Percentiles rank a stretch among this genome's conserved stretches.
Conservation (phyloP, 805 yeast genomes). For the Debaryomyces hansenii region DNA sequence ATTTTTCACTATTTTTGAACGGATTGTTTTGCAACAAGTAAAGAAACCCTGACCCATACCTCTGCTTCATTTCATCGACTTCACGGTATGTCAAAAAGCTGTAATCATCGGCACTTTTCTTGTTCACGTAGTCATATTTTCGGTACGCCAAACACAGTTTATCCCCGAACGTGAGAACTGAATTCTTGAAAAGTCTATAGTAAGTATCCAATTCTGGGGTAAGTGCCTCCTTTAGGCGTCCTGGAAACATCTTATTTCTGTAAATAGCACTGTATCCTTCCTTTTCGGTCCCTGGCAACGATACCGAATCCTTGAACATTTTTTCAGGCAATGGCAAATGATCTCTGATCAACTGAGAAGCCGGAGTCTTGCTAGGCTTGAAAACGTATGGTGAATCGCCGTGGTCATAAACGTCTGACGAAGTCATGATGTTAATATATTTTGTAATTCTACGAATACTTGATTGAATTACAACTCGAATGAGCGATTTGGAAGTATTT, state of each 20-base stretch:
- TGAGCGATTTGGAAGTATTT: too few relatives aligned
- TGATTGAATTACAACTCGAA: too few relatives aligned
- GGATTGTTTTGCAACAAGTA: constrained; percentile 23
- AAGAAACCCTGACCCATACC: constrained; percentile 43
- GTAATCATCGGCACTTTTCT: constrained; percentile 7
- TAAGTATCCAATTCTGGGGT: constrained; percentile 23
- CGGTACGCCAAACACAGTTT: constrained; percentile 25
- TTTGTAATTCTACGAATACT: too few relatives aligned
- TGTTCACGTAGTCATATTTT: constrained; percentile 17
- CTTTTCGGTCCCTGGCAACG: constrained; percentile 21
- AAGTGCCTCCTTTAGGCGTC: constrained; percentile 10
- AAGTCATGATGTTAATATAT: too few relatives aligned
- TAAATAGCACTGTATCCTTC: constrained; percentile 32
- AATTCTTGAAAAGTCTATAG: constrained; percentile 18
- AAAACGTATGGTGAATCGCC: constrained; percentile 1
- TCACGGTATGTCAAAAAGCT: constrained; percentile 22
- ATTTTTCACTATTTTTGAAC: constrained; percentile 10
- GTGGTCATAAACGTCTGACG: neutral
- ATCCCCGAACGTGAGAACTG: constrained; percentile 14
- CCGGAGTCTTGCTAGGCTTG: neutral
- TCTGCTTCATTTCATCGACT: constrained; percentile 28
- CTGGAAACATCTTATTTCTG: constrained; percentile 26
- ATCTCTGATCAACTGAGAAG: neutral
- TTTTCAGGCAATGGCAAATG: constrained; percentile 21
- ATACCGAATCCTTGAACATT: constrained; percentile 28